These are phyloP conservation scores for Suillus cothurnatus DNA, from an alignment of 768 basidiomycete genomes.

Conservation along the genomic window DNA sequence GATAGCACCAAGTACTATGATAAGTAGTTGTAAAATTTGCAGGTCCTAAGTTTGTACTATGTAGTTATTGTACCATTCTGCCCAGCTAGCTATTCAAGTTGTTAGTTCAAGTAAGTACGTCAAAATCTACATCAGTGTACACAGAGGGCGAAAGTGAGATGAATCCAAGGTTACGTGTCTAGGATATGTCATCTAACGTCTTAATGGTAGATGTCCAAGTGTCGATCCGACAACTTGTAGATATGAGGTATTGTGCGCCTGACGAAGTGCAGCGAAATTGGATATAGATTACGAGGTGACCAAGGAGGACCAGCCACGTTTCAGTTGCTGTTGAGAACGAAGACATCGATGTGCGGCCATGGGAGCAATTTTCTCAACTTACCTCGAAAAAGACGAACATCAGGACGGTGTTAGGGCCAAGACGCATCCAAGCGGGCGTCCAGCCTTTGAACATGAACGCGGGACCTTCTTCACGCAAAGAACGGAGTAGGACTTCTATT, in stretches of 20 bases:
- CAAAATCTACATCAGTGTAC: neutral
- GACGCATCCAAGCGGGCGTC: slow-evolving; percentile 84
- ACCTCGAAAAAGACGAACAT: slow-evolving; percentile 89
- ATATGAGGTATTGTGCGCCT: neutral
- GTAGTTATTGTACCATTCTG: neutral
- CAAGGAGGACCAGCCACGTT: slow-evolving; percentile 52
- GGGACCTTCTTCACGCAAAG: slow-evolving; percentile 72
- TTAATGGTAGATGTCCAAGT: neutral
- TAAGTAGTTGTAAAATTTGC: neutral
- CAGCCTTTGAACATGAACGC: slow-evolving; percentile 86
- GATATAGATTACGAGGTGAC: neutral
- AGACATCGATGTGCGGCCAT: slow-evolving; percentile 8
- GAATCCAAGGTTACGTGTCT: neutral
- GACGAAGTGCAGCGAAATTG: neutral
- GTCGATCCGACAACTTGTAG: neutral
- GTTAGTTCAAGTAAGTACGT: neutral
- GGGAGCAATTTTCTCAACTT: slow-evolving; percentile 17
- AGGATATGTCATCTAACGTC: slow-evolving; percentile 6
- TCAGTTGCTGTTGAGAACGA: slow-evolving; percentile 59
- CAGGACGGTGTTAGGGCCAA: slow-evolving; percentile 82
- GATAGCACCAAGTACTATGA: neutral
- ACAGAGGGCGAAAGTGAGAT: neutral
- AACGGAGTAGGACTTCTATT: slow-evolving; percentile 54
- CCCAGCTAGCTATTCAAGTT: neutral
- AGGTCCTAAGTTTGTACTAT: neutral